phyloP scores from a whole-genome alignment of 345 rosid genomes.

The Dipteronia dyeriana region DNA sequence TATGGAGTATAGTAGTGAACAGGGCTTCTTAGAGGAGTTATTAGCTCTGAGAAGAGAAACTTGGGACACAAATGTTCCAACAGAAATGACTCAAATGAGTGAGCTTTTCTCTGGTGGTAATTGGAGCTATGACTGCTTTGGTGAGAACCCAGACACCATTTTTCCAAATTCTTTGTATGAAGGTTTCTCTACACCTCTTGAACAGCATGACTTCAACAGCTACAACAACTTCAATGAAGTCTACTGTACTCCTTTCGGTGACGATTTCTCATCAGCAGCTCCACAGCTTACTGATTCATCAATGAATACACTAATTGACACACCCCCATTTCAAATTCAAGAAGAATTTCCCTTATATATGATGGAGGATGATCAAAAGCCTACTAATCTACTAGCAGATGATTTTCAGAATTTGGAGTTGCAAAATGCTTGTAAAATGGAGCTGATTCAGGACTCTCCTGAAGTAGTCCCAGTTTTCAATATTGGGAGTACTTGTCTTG shows the following conservation, averaged over 20 bases:
- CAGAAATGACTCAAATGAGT: conserved; percentile 37
- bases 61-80: conserved; percentile 34
- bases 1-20: conserved; percentile 41
- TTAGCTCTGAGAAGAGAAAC: conserved; percentile 35
- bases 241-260: conserved; percentile 30
- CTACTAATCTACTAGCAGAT: conserved; percentile 28
- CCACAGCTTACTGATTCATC: conserved; percentile 46
- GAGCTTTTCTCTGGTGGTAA: conserved; percentile 18
- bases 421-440: conserved; percentile 37
- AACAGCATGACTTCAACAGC: conserved; percentile 37
- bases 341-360: conserved; percentile 35
- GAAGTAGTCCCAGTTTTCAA: conserved; percentile 33
- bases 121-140: conserved; percentile 26
- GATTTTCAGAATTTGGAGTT: conserved; percentile 28
- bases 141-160: conserved; percentile 18
- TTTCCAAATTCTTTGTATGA: conserved; percentile 31
- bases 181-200: conserved; percentile 20
- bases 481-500: conserved; percentile 26
- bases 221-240: conserved; percentile 31
- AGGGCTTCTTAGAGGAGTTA: conserved; percentile 42
- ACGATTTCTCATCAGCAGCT: conserved; percentile 27
- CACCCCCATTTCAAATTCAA: conserved; percentile 40
- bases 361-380: conserved; percentile 37
- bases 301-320: conserved; percentile 27
- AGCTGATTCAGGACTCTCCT: conserved; percentile 38